Evolutionary conservation across 1,284 basidiomycete species (phyloP).

Genomic region (Microbotryum scabiosae): DNA sequence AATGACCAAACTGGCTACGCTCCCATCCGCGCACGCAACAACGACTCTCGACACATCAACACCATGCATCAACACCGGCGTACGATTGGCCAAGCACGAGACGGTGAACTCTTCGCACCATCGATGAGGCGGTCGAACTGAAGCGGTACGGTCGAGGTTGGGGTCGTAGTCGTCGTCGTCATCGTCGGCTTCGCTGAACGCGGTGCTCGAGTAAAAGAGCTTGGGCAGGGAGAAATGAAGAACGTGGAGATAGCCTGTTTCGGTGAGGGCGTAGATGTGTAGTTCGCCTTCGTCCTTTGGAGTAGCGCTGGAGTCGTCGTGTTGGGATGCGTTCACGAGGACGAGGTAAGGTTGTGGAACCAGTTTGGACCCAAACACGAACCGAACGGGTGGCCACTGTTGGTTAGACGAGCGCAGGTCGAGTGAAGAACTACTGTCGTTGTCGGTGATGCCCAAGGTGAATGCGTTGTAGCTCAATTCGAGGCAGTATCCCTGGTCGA

Average conservation of each 20-base stretch:
- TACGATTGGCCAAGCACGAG: slow-evolving; percentile 2
- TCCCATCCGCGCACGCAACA: slow-evolving; percentile 17
- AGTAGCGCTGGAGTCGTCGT: no score
- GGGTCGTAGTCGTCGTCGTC: not conserved
- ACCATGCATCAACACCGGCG: slow-evolving; percentile 14
- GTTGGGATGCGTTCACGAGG: not conserved
- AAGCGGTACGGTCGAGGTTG: not conserved
- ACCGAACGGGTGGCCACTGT: slow-evolving; percentile 15
- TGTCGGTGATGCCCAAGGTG: not conserved
- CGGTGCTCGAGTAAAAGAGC: slow-evolving; percentile 24
- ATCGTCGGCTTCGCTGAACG: not conserved
- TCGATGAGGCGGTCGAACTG: no score
- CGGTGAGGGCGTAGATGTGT: slow-evolving; percentile 62
- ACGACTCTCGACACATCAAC: slow-evolving; percentile 14
- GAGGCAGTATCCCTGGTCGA: slow-evolving; percentile 24
- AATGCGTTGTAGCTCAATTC: slow-evolving; percentile 20
- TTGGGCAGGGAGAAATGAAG: slow-evolving; percentile 54
- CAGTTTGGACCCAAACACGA: slow-evolving; percentile 20
- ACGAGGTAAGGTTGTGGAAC: slow-evolving; percentile 12
- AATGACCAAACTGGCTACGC: slow-evolving; percentile 7
- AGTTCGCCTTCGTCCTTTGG: slow-evolving; percentile 38
- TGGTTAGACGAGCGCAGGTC: not conserved
- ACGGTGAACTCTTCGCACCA: slow-evolving; percentile 26
- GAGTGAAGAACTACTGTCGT: not conserved
- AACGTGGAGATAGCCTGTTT: slow-evolving; percentile 64